Evolutionary conservation across 306 rosid genomes (phyloP).

Genomic region (Gastrolobium villosum): DNA sequence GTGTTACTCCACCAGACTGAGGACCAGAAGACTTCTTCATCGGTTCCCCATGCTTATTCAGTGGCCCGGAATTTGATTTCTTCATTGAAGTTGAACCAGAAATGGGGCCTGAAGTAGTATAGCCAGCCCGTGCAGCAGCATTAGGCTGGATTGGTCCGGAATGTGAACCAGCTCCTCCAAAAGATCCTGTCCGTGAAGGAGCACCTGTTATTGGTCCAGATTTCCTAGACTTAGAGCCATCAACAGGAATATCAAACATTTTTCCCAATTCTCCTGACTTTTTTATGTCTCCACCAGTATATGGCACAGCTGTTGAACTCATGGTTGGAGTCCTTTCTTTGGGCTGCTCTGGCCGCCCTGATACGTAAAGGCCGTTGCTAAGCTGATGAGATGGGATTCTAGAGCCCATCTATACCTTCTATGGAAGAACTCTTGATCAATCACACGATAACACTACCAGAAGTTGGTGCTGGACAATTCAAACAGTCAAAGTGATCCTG

Average conservation of each 20-base stretch:
- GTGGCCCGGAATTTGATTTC: slow-evolving; percentile 95
- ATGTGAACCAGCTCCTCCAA: slow-evolving; percentile 93
- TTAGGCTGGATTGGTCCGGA: slow-evolving; percentile 91
- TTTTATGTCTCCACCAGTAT: slow-evolving; percentile 97
- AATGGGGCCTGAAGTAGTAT: slow-evolving; percentile 88
- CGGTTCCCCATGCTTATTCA: slow-evolving; percentile 97
- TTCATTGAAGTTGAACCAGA: slow-evolving; percentile 72
- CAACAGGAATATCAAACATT: slow-evolving; percentile 97
- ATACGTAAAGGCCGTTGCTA: slow-evolving; percentile 96
- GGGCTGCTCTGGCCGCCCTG: slow-evolving; percentile 98
- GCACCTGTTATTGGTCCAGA: slow-evolving; percentile 90
- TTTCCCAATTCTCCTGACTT: slow-evolving; percentile 94
- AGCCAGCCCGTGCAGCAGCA: slow-evolving; percentile 71
- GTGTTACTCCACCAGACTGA: slow-evolving; percentile 98
- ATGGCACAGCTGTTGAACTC: slow-evolving; percentile 92
- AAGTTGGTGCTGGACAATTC: slow-evolving; percentile 31
- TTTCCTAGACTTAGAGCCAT: slow-evolving; percentile 93
- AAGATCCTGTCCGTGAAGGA: slow-evolving; percentile 82
- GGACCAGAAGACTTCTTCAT: slow-evolving; percentile 94
- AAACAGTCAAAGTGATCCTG: slow-evolving; percentile 46
- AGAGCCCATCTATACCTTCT: slow-evolving; percentile 78
- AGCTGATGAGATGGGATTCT: slow-evolving; percentile 98
- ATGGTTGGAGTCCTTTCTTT: slow-evolving; percentile 95
- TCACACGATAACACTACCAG: slow-evolving; percentile 31
- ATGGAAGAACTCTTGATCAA: slow-evolving; percentile 37